phyloP scores from a whole-genome alignment of 2,329 filamentous ascomycete species.

The Colletotrichum zoysiae region DNA sequence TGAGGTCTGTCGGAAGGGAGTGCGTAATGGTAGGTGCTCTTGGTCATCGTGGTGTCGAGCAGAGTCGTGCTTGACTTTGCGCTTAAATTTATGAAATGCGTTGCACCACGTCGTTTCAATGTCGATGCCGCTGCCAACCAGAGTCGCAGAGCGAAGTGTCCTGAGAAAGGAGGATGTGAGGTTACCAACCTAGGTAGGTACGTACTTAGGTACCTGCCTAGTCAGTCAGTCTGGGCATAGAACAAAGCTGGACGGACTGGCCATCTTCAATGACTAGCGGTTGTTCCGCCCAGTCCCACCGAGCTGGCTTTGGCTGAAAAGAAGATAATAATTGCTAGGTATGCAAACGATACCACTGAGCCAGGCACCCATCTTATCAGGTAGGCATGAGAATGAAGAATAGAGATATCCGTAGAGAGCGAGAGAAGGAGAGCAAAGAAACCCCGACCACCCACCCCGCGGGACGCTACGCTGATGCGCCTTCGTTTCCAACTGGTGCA shows the following conservation, averaged over 20 bases:
- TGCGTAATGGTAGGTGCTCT: conserved; percentile 3
- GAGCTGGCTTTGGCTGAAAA: conserved; percentile 26
- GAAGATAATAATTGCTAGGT: neutral
- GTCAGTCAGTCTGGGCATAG: too few relatives aligned
- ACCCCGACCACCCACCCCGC: conserved; percentile 35
- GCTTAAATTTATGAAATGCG: conserved; percentile 22
- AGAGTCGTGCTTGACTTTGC: conserved; percentile 18
- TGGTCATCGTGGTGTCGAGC: neutral
- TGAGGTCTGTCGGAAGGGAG: neutral
- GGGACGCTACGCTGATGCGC: conserved; percentile 32
- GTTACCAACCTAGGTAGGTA: neutral
- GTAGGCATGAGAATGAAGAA: neutral
- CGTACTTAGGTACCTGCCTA: too few relatives aligned
- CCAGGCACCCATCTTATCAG: neutral
- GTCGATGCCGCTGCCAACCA: neutral
- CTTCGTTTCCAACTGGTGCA: conserved; percentile 29
- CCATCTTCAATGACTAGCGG: conserved; percentile 10
- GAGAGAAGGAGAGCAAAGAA: neutral
- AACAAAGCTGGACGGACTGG: neutral
- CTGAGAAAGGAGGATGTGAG: neutral
- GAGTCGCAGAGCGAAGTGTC: conserved; percentile 3
- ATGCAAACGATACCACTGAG: conserved; percentile 1
- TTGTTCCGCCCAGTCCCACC: conserved; percentile 3
- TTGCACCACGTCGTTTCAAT: conserved; percentile 29
- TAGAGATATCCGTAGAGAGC: neutral